A percentile compares a stretch with the other conserved stretches of the same genome.
phyloP scores from a whole-genome alignment of 2,329 filamentous ascomycete genomes.

The Phialemoniopsis sp. region DNA sequence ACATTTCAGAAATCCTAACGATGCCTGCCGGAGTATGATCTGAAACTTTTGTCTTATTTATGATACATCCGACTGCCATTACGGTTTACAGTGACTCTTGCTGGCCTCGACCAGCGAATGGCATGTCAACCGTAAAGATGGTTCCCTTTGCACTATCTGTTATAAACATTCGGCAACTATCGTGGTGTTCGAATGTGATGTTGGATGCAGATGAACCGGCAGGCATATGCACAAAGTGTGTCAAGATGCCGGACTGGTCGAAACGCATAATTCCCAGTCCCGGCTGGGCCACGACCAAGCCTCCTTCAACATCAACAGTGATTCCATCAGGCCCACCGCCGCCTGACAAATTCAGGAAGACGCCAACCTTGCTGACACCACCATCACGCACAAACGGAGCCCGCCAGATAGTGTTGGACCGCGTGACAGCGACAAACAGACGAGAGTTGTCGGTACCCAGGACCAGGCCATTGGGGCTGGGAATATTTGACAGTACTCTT shows the following conservation, averaged over 20 bases:
- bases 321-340: not conserved
- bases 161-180: not conserved
- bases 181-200: not conserved
- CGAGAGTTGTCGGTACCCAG: not conserved
- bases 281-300: not conserved
- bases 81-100: no score
- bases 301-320: not conserved
- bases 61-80: no score
- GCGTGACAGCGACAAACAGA: not conserved
- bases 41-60: no score
- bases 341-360: constrained; percentile 1
- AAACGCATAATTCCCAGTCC: not conserved
- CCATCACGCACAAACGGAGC: not conserved
- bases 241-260: not conserved
- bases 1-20: no score
- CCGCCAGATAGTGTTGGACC: constrained; percentile 1
- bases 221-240: not conserved
- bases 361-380: constrained; percentile 1
- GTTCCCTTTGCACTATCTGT: not conserved
- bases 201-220: not conserved
- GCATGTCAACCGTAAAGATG: not conserved
- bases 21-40: no score
- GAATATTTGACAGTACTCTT: not conserved
- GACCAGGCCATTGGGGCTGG: not conserved
- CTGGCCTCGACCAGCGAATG: not conserved